phyloP scores from a whole-genome alignment of 2,329 filamentous ascomycete species.

The Trichoderma citrinoviride region DNA sequence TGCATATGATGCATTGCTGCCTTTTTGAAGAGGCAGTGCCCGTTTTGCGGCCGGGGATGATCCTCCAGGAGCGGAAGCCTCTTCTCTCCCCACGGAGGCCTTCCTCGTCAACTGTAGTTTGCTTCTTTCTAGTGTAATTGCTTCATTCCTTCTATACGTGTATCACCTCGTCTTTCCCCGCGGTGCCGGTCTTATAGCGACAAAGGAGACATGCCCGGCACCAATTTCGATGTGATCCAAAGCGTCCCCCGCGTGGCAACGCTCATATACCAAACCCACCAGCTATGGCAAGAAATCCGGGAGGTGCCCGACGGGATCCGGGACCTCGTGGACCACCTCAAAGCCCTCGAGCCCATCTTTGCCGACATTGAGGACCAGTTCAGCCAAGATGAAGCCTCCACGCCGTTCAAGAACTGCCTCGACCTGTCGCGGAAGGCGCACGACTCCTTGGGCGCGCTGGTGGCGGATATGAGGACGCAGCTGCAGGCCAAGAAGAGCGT shows the following conservation, averaged over 20 bases:
- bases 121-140: neutral
- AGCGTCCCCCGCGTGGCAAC: conserved; percentile 26
- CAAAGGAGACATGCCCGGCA: conserved; percentile 23
- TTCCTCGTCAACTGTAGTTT: neutral
- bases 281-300: conserved; percentile 30
- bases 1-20: neutral
- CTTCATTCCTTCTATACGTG: neutral
- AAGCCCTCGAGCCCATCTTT: conserved; percentile 24
- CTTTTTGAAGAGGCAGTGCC: conserved; percentile 11
- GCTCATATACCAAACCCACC: conserved; percentile 25
- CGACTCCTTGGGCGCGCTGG: conserved; percentile 21
- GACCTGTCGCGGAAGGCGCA: conserved; percentile 23
- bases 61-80: neutral
- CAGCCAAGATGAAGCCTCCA: conserved; percentile 3
- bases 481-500: conserved; percentile 22
- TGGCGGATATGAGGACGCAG: conserved; percentile 23
- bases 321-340: conserved; percentile 25
- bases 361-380: conserved; percentile 24
- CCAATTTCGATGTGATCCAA: conserved; percentile 30
- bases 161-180: neutral
- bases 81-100: neutral
- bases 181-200: neutral
- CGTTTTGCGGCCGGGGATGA: neutral
- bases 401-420: conserved; percentile 18
- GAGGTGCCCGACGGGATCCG: conserved; percentile 27